Evolutionary conservation across 2,329 filamentous ascomycete genomes (phyloP), one percentile per base, ranked within the genome.

Genomic region (Ascomycota sp.): DNA sequence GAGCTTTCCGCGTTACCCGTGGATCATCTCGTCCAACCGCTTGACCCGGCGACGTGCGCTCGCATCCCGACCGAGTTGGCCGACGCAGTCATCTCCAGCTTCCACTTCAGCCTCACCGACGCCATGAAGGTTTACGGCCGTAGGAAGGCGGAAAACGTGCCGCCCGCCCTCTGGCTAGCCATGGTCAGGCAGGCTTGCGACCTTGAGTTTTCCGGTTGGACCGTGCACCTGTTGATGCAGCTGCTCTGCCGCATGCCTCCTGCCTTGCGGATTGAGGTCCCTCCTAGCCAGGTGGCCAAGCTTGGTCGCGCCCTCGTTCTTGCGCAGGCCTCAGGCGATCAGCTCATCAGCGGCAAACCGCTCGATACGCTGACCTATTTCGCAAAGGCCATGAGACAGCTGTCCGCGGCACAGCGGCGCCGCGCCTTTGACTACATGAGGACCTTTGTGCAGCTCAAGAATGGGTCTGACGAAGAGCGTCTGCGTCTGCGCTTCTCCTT

Each of bases 401-500:
- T 43, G 11, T 30, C 23, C 13, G 25, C 27, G 2, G 9, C 25
- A 8, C 37, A 38, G 27, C 32, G 33, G 10, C 30, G 31, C 7
- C 24, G 21, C 12, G 17, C 43, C 11, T 29, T 40, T 12, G 19
- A 20, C 20, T 25, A 26, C 3, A 35, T 43, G 31, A 17, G 15
- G 2, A 6, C n/a, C 0, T 36, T 40, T 13, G 29, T 43, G 13
- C 21, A 11, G 13, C 29, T 37, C 17, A 32, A 34, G 24, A 35
- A 32, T n/a, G 27, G 13, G 11, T 15, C 11, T n/a, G 12, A 30
- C 3, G 34, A 38, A n/a, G 32, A 9, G 12, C 26, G 27, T 2
- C 26, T 31, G 24, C 33, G 33, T 11, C 21, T 39, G 24, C 35
- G 34, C 1, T 42, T 39, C 27, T 32, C 40, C 3, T 46, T 42